Base-by-base conservation (phyloP, 179 eudicot genomes). In the Corrigiola litoralis region DNA sequence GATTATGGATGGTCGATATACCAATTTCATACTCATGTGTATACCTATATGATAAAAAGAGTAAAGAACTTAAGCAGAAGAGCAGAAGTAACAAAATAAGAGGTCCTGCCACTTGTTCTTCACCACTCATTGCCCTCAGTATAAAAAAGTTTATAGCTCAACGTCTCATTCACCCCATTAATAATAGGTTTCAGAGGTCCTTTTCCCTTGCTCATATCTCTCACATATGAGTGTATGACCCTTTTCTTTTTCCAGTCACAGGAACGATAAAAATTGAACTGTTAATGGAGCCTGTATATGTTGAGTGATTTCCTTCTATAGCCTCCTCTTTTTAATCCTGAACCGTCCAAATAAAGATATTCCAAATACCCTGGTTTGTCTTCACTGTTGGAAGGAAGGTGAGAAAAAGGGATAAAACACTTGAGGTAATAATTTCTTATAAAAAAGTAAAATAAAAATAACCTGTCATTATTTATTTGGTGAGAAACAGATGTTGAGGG, bases 101-200 rank as follows among this genome's bases (percentile, higher is more conserved):
- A 59, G 32, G 66, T 49, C 59, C 31, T 68, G 17, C 59, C 72
- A 59, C 56, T 34, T 49, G 48, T 57, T 59, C 41, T 59, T 68
- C 51, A 59, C 58, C 61, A 52, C 49, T 52, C 62, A 55, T 29
- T 20, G 37, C 34, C 28, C 25, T 9, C 7, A 14, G n/a, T n/a
- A 14, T 25, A 27, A 25, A 36, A 36, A 21, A 50, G 10, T 52
- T 27, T 66, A 67, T 34, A 41, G 61, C 57, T 51, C 45, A 72
- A 76, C 49, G 80, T 76, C 79, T 65, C 71, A 74, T 61, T 78
- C 77, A 73, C 61, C 61, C 45, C 73, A 72, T 70, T 65, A 66
- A 77, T 68, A 73, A 51, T 70, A 72, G 10, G 77, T 70, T 72
- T 73, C 80, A 63, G 17, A 72, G n/a, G 75, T 77, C 79, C 33